Conservation (phyloP, 768 basidiomycete species). For the Hypholoma fasciculare region DNA sequence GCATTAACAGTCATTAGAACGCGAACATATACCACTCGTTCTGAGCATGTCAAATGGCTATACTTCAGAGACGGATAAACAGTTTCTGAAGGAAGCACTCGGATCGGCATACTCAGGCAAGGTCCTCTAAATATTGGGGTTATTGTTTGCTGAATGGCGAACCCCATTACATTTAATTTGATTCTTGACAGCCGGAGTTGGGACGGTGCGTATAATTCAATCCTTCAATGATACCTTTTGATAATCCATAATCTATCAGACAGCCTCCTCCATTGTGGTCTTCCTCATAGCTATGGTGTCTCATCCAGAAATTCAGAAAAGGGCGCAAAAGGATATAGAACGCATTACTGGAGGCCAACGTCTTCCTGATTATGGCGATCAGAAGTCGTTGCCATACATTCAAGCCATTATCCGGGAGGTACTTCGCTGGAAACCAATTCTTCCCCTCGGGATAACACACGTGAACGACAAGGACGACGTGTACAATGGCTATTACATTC, state of each 20-base stretch:
- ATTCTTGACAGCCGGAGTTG: neutral
- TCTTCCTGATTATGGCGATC: constrained; percentile 27
- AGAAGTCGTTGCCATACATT: constrained; percentile 24
- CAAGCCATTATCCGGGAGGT: constrained; percentile 22
- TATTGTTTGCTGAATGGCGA: no score
- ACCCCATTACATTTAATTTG: no score
- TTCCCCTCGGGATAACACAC: constrained; percentile 21
- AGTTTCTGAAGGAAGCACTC: neutral
- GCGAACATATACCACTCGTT: neutral
- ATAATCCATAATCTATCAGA: neutral
- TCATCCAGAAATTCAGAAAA: constrained; percentile 29
- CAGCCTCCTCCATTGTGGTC: constrained; percentile 9
- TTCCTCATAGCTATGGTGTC: constrained; percentile 30
- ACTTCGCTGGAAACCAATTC: constrained; percentile 18
- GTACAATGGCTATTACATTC: constrained; percentile 19
- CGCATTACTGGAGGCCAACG: constrained; percentile 28
- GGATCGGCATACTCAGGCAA: neutral
- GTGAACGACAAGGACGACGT: constrained; percentile 22
- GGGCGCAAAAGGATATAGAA: constrained; percentile 37
- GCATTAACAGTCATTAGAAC: no score
- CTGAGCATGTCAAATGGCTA: neutral
- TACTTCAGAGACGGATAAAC: neutral
- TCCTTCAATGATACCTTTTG: neutral
- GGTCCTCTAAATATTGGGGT: neutral
- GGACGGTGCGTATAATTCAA: neutral